Evolutionary conservation across 2,329 filamentous ascomycete species (phyloP), one percentile per base, ranked within the genome.

Genomic region (Beauveria pseudobassiana): DNA sequence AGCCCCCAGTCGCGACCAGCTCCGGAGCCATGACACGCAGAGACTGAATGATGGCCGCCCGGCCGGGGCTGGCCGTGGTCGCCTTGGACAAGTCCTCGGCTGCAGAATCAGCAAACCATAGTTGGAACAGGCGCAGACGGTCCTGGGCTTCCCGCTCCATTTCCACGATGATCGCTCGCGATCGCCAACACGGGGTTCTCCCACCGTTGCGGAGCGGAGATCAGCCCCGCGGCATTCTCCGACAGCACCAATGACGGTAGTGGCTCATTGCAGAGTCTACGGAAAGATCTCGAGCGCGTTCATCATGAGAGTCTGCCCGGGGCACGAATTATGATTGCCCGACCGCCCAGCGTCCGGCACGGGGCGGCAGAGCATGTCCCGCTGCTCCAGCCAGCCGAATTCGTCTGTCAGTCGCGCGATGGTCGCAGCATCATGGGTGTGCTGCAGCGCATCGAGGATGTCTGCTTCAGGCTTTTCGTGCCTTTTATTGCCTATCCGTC

Each of bases 341-440:
- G 57, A 16, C 58, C 58, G 49, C 42, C n/a, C 49, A 30, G 34
- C 22, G 26, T 54, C 26, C 49, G 22, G 1, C 16, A 51, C 30
- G 6, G 26, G 12, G 24, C 42, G 8, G 26, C n/a, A 38, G 58
- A 34, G 3, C 16, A 26, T 20, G 40, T 43, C 8, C 49, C 57
- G n/a, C 42, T 45, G 58, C 26, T 60, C 7, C 40, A 53, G 2
- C 58, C 58, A 8, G 58, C 58, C 8, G 30, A 46, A 40, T 60
- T 53, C 12, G 28, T 60, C 50, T 54, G 49, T 10, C 49, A 60
- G 20, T 22, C 58, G 14, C 42, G 40, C n/a, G 49, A 60, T 20
- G 58, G 58, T 6, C 49, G 58, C 26, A 53, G 40, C 42, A 60
- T 60, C 10, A 45, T 60, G 16, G 58, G 58, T 20, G 49, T 60